Evolutionary conservation across 192 early-diverging fungal genomes (phyloP), one percentile per base, ranked within the genome.

Genomic region (Umbelopsis ramanniana): DNA sequence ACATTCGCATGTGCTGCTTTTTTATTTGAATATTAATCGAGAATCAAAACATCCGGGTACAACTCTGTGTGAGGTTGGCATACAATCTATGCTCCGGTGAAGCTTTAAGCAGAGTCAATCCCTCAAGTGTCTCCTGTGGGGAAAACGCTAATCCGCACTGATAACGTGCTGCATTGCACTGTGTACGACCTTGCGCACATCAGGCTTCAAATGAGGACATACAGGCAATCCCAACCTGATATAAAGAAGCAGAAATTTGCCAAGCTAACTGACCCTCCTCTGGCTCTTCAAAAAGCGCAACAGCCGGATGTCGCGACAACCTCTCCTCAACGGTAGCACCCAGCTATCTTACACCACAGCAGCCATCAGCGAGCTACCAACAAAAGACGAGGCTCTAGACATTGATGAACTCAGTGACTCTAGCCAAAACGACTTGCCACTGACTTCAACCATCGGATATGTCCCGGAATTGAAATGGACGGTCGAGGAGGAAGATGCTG

Each of bases 401-500:
- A 29, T 63, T 0, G 57, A 63, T 2, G 57, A 63, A 4, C 12
- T 37, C 29, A 37, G 12, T 8, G 35, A 11, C 26, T 29, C 26
- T 3, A 38, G 57, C 17, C 57, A 63, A 63, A 29, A 37, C 12
- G 57, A 63, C 26, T 29, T 63, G 15, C 7, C 12, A 7, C 15
- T 37, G 24, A 63, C 29, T 19, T 63, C 57, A 29, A 63, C 57
- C 19, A 26, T 63, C 35, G 57, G 57, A 14, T 63, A 63, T 63
- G 33, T 63, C 4, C 33, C 57, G 4, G 57, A 71, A 12, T 46
- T 71, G 53, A n/a, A 60, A 63, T 71, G 70, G 70, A 33, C 70
- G 22, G 54, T 21, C 4, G 70, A 71, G 33, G 70, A 71, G 60
- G 70, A 71, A 45, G 38, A 43, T 7, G 38, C 23, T 19, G 52